These are phyloP conservation scores for Bonia amplexicaulis DNA, from an alignment of 176 grass and related monocot species.

Conservation along the genomic window DNA sequence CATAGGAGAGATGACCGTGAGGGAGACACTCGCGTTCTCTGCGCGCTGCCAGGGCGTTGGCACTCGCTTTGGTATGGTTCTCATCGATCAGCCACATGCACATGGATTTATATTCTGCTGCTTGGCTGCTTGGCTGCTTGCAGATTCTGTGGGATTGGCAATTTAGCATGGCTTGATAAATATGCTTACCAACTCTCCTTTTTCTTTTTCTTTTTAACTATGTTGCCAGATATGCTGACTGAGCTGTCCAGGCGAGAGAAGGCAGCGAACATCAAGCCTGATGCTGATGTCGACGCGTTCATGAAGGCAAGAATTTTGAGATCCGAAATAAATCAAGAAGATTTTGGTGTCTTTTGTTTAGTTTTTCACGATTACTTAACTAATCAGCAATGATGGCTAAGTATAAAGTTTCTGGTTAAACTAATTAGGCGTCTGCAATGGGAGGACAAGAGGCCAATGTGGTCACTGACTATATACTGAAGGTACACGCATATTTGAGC, in stretches of 20 bases:
- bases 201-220: background rate
- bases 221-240: constrained; percentile 61
- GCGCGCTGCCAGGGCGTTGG: constrained; percentile 91
- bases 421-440: constrained; percentile 55
- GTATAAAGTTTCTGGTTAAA: background rate
- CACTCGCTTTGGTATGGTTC: constrained; percentile 57
- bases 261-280: constrained; percentile 82
- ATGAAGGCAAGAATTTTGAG: constrained; percentile 63
- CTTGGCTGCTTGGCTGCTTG: background rate
- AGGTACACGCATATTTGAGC: constrained; percentile 46
- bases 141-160: background rate
- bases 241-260: constrained; percentile 91
- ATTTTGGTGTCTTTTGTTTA: background rate
- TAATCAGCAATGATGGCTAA: background rate
- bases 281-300: constrained; percentile 85
- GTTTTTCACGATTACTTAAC: background rate
- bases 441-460: constrained; percentile 62
- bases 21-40: constrained; percentile 88
- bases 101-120: background rate
- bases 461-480: constrained; percentile 76
- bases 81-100: background rate
- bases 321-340: background rate
- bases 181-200: background rate
- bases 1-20: constrained; percentile 96
- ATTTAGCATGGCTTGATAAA: background rate